These are phyloP conservation scores for Phytophthora melonis DNA, from an alignment of 352 stramenopile genomes.

Conservation along the genomic window DNA sequence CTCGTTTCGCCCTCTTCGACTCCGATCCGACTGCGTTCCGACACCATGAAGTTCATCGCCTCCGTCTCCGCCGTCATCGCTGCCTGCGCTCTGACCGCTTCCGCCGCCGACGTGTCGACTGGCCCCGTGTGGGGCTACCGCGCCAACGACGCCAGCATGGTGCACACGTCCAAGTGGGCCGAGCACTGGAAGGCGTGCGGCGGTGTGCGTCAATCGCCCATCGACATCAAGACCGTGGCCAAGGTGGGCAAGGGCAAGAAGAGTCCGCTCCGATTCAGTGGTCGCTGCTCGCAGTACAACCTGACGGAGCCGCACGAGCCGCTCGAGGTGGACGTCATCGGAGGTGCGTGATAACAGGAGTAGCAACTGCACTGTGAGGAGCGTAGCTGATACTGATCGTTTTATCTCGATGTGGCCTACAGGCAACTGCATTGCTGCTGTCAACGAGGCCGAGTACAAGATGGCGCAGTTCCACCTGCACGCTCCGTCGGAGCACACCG, in stretches of 20 bases:
- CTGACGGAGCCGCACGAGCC: conserved; percentile 35
- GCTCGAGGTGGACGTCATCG: conserved; percentile 22
- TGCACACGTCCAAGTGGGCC: conserved; percentile 30
- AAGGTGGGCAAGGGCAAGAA: conserved; percentile 8
- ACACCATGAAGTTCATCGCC: conserved; percentile 25
- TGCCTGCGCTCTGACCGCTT: conserved; percentile 10
- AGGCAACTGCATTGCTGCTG: conserved; percentile 21
- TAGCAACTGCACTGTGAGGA: too few species aligned
- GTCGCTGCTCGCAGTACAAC: conserved; percentile 29
- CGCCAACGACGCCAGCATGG: conserved; percentile 24
- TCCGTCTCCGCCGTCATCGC: conserved; percentile 12
- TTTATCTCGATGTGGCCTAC: neutral
- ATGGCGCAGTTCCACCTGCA: conserved; percentile 59
- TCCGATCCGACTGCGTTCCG: neutral
- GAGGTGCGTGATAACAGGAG: conserved; percentile 15
- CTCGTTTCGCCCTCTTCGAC: neutral
- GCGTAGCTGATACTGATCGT: too few species aligned
- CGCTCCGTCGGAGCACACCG: conserved; percentile 52
- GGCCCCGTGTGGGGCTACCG: conserved; percentile 35
- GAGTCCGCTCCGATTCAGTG: conserved; percentile 3
- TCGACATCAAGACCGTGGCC: conserved; percentile 33
- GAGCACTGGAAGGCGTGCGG: conserved; percentile 25
- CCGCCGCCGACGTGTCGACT: neutral
- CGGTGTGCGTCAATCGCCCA: conserved; percentile 41
- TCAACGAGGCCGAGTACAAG: conserved; percentile 30